Evolutionary conservation across 2,329 filamentous ascomycete species (phyloP), one percentile per base, ranked within the genome.

Genomic region (Ambrosiella beaveri): DNA sequence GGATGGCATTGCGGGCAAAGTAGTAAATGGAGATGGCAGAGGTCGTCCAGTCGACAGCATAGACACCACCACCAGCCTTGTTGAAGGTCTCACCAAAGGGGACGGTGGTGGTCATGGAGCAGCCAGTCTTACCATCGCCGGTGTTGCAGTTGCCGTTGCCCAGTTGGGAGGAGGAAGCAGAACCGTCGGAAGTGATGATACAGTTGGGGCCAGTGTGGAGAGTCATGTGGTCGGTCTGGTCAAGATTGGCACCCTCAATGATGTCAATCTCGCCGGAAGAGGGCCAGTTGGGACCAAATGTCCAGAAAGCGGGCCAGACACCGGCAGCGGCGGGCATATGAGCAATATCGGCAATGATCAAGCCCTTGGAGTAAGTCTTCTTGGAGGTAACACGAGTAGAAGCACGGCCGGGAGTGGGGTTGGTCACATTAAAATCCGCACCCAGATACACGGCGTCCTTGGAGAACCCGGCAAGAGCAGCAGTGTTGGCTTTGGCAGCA

Each of bases 21-120:
- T 88, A 91, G 80, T 82, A 96, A 63, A 95, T 75, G 45, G 77
- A 77, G 68, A 97, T 93, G 62, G 75, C 75, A 0, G 77, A 67
- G 37, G 77, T 75, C 1, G 84, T 88, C 86, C 89, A 95, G 68
- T 89, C 82, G 58, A 84, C 79, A 39, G 81, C 85, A 65, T 85
- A 89, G 51, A 89, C 75, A 44, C 85, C 86, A 27, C 86, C 86
- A 8, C 77, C 76, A 38, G 70, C 76, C 27, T 71, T 71, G 69
- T 93, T 93, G 74, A 94, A 89, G 6, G 77, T 80, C 35, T 78
- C 71, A 12, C 85, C 85, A 63, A 82, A 86, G 63, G 76, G 79
- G 50, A 73, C 67, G 35, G 69, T 64, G 1, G 77, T 77, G 9
- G 67, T 64, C 62, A 83, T 74, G 7, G 74, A 71, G 67, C 86